Evolutionary conservation across 108 stramenopile genomes (phyloP).

Genomic region (Hondaea fermentalgiana): DNA sequence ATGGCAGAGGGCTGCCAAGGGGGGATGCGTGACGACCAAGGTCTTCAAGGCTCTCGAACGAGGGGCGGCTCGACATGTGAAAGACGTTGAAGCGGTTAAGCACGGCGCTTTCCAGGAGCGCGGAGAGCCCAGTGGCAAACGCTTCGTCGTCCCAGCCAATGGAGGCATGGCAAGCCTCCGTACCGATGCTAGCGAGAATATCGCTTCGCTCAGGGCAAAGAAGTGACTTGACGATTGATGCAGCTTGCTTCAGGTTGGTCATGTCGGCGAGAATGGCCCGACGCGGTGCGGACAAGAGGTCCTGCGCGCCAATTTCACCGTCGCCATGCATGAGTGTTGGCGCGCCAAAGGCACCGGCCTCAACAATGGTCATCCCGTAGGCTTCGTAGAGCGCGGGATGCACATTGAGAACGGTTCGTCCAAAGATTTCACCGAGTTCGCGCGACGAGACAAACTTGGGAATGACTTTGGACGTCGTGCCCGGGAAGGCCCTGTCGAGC

Average conservation of each 20-base stretch:
- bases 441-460: not conserved
- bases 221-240: not conserved
- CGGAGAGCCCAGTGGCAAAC: not conserved
- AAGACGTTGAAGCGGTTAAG: not conserved
- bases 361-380: slow-evolving; percentile 8
- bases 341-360: slow-evolving; percentile 11
- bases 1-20: too few relatives aligned
- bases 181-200: not conserved
- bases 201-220: not conserved
- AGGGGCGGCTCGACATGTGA: not conserved
- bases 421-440: not conserved
- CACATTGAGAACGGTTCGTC: not conserved
- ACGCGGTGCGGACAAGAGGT: not conserved
- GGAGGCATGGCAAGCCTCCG: not conserved
- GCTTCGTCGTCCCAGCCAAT: not conserved
- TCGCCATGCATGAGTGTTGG: not conserved
- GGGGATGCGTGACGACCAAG: too few relatives aligned
- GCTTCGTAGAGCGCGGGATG: slow-evolving; percentile 8
- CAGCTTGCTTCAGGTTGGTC: not conserved
- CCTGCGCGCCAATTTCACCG: not conserved
- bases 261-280: not conserved
- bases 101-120: not conserved
- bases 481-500: not conserved
- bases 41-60: too few relatives aligned
- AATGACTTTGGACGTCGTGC: not conserved